phyloP scores from a whole-genome alignment of 2,329 filamentous ascomycete genomes.

The Fusarium equiseti region DNA sequence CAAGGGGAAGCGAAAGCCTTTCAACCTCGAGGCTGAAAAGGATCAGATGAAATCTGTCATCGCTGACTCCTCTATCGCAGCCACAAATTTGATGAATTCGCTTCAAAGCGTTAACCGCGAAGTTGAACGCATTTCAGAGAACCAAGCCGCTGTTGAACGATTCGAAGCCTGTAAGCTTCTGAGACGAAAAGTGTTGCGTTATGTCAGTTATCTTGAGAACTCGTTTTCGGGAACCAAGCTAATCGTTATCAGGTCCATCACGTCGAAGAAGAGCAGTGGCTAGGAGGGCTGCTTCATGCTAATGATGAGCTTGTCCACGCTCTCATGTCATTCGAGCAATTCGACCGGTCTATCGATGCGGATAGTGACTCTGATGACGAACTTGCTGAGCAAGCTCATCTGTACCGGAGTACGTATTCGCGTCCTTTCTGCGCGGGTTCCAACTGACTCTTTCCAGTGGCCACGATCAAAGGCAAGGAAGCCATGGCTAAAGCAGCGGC shows the following conservation, averaged over 20 bases:
- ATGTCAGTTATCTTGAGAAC: conserved; percentile 62
- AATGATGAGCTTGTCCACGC: conserved; percentile 97
- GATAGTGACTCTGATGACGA: conserved; percentile 79
- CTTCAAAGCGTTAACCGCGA: conserved; percentile 94
- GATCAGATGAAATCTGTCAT: conserved; percentile 89
- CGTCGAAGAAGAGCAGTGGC: conserved; percentile 90
- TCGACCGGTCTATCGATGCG: conserved; percentile 86
- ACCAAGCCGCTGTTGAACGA: conserved; percentile 76
- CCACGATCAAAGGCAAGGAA: conserved; percentile 64
- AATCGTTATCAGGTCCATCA: conserved; percentile 75
- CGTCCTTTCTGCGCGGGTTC: conserved; percentile 26
- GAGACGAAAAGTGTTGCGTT: conserved; percentile 85
- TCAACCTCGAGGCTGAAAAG: conserved; percentile 89
- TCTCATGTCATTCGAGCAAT: conserved; percentile 92
- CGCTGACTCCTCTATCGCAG: conserved; percentile 87
- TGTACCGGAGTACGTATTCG: conserved; percentile 67
- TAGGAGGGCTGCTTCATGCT: conserved; percentile 89
- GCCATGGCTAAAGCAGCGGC: conserved; percentile 56
- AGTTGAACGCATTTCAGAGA: conserved; percentile 86
- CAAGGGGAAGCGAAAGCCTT: conserved; percentile 72
- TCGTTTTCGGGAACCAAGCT: neutral
- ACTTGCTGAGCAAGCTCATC: conserved; percentile 73
- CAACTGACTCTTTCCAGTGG: conserved; percentile 58
- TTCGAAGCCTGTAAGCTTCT: conserved; percentile 91
- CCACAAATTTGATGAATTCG: conserved; percentile 90